Base-by-base conservation (phyloP, 2,329 filamentous ascomycete species). In the Furcasterigmium furcatum region DNA sequence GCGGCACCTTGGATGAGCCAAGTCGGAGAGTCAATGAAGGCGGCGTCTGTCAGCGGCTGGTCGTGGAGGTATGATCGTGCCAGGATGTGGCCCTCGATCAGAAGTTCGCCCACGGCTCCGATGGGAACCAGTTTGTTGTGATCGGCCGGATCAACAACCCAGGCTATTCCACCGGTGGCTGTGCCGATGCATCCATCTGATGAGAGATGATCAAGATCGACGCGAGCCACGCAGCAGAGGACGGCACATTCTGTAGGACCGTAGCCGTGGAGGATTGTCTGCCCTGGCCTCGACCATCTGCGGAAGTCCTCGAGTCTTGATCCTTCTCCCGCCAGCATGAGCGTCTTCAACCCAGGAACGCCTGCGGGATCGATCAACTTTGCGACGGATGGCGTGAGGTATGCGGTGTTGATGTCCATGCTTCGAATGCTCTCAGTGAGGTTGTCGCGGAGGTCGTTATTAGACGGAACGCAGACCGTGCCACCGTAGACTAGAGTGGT, bases 391-490 rank as follows among this genome's bases (percentile, higher is more conserved):
- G 47, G 47, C 4, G 47, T 49, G 3, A 49, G 35, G 7, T 47
- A 40, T 3, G 47, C 36, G 2, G 40, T 4, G n/a, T 43, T 41
- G 14, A 47, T 29, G 7, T 32, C 12, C 3, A 2, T 21, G 3
- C 22, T 27, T 12, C 14, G 32, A 9, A 46, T 12, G 12, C 46
- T 47, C 39, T 49, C 43, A 45, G 43, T 19, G 25, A 52, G 44
- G 29, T 44, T 12, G 21, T 49, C 39, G 12, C 64, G 51, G 3
- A 65, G 61, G 10, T 70, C 57, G 1, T 59, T 56, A n/a, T 71
- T 65, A 2, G 60, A 64, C 1, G 68, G 64, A 1, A 72, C 56
- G 22, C 67, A 71, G 1, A 72, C 51, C 19, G 63, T 66, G 5
- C 65, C 69, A 16, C 70, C 70, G 5, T 55, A 45, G 14, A 61